Conservation (phyloP, 2,329 filamentous ascomycete species). For the Dichotomopilus funicola region DNA sequence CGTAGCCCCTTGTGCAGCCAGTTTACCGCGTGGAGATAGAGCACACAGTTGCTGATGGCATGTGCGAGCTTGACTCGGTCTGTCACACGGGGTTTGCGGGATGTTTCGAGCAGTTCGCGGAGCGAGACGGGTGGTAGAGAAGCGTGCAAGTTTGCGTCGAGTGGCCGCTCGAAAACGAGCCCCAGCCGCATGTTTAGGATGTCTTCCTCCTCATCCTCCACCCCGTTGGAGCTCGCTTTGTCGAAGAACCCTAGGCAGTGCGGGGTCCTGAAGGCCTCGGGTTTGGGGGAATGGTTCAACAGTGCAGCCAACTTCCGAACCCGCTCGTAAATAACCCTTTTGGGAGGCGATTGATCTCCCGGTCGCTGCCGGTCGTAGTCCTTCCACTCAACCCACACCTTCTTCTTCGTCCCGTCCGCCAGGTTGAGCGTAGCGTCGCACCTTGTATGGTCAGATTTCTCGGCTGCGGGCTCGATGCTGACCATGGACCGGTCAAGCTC, state of each 20-base stretch:
- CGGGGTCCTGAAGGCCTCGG: constrained; percentile 43
- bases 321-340: constrained; percentile 37
- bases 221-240: constrained; percentile 27
- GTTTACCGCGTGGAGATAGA: constrained; percentile 48
- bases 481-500: constrained; percentile 32
- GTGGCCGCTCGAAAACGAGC: constrained; percentile 47
- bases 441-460: constrained; percentile 31
- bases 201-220: constrained; percentile 34
- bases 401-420: constrained; percentile 29
- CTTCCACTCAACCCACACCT: constrained; percentile 47
- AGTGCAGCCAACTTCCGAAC: constrained; percentile 43
- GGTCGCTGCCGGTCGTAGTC: constrained; percentile 36
- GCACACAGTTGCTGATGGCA: constrained; percentile 45
- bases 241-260: constrained; percentile 47
- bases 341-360: constrained; percentile 33
- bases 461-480: constrained; percentile 28
- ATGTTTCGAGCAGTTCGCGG: constrained; percentile 37
- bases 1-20: constrained; percentile 44
- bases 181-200: constrained; percentile 41
- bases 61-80: constrained; percentile 45
- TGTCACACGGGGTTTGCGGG: constrained; percentile 43
- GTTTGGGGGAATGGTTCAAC: constrained; percentile 41
- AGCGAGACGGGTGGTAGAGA: constrained; percentile 40
- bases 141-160: constrained; percentile 30
- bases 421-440: constrained; percentile 36